Evolutionary conservation across 495 filamentous ascomycete genomes (phyloP), one percentile per base, ranked within the genome.

Genomic region (Pseudomonodictys pantanalensis): DNA sequence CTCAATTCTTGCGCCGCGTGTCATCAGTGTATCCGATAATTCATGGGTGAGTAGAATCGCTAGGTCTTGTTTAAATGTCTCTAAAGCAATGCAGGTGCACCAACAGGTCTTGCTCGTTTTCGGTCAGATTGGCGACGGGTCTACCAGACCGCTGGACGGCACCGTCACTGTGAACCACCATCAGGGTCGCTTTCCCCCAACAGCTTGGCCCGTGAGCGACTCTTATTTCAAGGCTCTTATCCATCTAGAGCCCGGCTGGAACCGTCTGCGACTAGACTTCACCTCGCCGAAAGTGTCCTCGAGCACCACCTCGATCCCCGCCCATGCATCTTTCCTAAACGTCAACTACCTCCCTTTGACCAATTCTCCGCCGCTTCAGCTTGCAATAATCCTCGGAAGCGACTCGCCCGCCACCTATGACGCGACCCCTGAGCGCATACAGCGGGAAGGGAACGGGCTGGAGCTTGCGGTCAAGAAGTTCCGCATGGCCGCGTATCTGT

Each of bases 351-450:
- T 96, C 9, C 90, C 91, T 20, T 77, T 92, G 7, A 83, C 79
- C 56, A 85, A 83, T 44, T 70, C 83, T 0, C 90, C 92, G 4
- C 92, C 92, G 2, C 74, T 97, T 9, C 89, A 96, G 51, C 77
- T 97, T 28, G 91, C 87, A 2, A 87, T 96, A 22, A 69, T 97
- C 6, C 77, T 96, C 2, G 92, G 83, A 0, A 91, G 86, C 68
- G 92, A 97, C 67, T 96, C 92, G 0, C 88, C 91, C 8, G 89
- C 82, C 4, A 91, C 87, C 0, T 96, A 87, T 58, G 90, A 96
- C 77, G 85, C 88, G 8, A 81, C 86, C 24, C 90, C 91, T 0
- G 84, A 91, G 51, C 78, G 87, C 30, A 72, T 80, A 39, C 83
- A 88, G 68, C 81, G 81, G 55, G 91, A 95, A 78, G 91, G 88